phyloP scores from a whole-genome alignment of 108 stramenopile genomes.

The Skeletonema grethae region DNA sequence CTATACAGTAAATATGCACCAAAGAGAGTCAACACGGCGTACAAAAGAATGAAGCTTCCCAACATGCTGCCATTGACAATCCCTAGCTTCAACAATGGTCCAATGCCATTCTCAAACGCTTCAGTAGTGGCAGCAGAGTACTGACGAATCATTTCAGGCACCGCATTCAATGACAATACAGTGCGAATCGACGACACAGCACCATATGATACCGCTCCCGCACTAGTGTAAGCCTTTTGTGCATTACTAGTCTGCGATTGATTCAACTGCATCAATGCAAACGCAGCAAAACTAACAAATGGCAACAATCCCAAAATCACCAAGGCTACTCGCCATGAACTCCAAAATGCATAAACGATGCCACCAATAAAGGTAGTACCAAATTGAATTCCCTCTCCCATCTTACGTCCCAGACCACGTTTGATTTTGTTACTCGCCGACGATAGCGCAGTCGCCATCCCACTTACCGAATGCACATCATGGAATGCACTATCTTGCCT shows the following conservation, averaged over 20 bases:
- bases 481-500: conserved; percentile 70
- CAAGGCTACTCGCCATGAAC: conserved; percentile 63
- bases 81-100: conserved; percentile 49
- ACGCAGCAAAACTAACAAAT: conserved; percentile 49
- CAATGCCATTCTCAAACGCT: conserved; percentile 51
- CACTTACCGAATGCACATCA: conserved; percentile 59
- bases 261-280: conserved; percentile 56
- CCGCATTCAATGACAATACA: conserved; percentile 53
- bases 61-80: conserved; percentile 69
- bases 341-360: conserved; percentile 56
- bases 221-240: conserved; percentile 51
- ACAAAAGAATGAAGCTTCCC: conserved; percentile 64
- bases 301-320: conserved; percentile 62
- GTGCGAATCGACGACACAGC: conserved; percentile 52
- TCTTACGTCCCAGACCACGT: conserved; percentile 65
- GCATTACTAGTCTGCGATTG: conserved; percentile 49
- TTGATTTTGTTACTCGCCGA: conserved; percentile 21
- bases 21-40: conserved; percentile 63
- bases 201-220: conserved; percentile 40
- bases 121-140: conserved; percentile 56
- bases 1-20: conserved; percentile 65
- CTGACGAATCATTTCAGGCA: conserved; percentile 45
- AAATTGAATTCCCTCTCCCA: conserved; percentile 80
- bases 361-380: conserved; percentile 64
- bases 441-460: conserved; percentile 35